Base-by-base conservation (phyloP, 345 rosid genomes). In the Sisymbrium irio region DNA sequence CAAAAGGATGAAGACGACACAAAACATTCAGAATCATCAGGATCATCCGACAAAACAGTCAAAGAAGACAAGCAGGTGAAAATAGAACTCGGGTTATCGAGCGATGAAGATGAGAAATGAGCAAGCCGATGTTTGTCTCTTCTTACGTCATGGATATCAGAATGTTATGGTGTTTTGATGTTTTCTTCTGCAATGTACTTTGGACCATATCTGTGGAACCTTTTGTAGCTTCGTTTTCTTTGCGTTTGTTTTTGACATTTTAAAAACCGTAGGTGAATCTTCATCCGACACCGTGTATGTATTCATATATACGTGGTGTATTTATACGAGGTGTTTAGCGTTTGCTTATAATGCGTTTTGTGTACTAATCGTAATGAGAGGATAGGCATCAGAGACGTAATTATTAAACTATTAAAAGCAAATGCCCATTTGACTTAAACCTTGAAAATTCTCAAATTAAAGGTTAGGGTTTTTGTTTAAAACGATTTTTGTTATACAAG, bases 61-160 rank as follows among this genome's bases (percentile, higher is more conserved):
- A 47, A 71, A 71, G 76, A 77, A 64, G 76, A 71, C 5, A 65
- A 59, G 44, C 33, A 28, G 12, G 62, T 30, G 46, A 76, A 76
- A n/a, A 76, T 76, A 76, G 79, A 76, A 63, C 79, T 76, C 7
- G 79, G 79, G 6, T 46, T 70, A 7, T 76, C 79, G 9, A 76
- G 79, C 46, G 79, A 70, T 70, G 79, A 76, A 56, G 79, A 76
- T 57, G 76, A 76, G 41, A 76, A 76, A 76, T 76, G 41, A 76
- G 54, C 6, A 36, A 45, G 49, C 27, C 45, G 20, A 14, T 65
- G 30, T 42, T 45, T 45, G 20, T 58, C 19, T 67, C 19, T 41
- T 66, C 41, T 57, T 35, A 40, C 1, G 28, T 17, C 22, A 18
- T 65, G 66, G 67, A 18, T 58, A 25, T 65, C 46, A 49, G 62